A percentile compares a stretch with the other conserved stretches of the same genome.
Conservation (phyloP, 140 eudicot genomes). For the Senecio squalidus region DNA sequence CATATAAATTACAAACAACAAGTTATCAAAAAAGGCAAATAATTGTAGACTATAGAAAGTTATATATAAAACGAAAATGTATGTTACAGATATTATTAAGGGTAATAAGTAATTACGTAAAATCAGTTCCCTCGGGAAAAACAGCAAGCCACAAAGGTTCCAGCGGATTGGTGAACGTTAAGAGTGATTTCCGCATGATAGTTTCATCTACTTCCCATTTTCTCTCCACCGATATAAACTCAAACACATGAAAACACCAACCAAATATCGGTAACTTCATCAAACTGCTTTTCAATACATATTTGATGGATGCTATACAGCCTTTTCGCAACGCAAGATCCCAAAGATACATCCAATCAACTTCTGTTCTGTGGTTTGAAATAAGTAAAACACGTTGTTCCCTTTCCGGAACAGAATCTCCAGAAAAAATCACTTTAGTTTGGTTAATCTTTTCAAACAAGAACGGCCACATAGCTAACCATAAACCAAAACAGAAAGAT, state of each 20-base stretch:
- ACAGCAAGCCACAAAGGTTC: slow-evolving; percentile 83
- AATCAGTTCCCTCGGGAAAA: slow-evolving; percentile 93
- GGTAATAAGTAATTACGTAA: slow-evolving; percentile 45
- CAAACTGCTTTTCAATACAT: slow-evolving; percentile 79
- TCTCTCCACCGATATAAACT: slow-evolving; percentile 77
- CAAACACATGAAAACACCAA: slow-evolving; percentile 80
- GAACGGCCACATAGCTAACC: slow-evolving; percentile 91
- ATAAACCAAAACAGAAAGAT: slow-evolving; percentile 52
- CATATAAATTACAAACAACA: slow-evolving; percentile 10
- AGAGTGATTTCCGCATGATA: slow-evolving; percentile 49
- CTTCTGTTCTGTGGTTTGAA: slow-evolving; percentile 91
- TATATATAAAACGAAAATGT: background rate
- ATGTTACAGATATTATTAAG: too few relatives aligned
- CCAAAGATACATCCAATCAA: slow-evolving; percentile 95
- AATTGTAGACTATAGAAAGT: slow-evolving; percentile 4
- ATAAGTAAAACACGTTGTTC: slow-evolving; percentile 73
- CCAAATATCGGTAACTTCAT: slow-evolving; percentile 82
- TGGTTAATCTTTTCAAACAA: slow-evolving; percentile 74
- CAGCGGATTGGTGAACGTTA: slow-evolving; percentile 36
- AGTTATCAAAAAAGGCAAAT: slow-evolving; percentile 5
- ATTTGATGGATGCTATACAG: slow-evolving; percentile 60
- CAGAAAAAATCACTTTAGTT: slow-evolving; percentile 72
- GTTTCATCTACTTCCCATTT: slow-evolving; percentile 80
- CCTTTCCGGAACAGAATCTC: slow-evolving; percentile 59
- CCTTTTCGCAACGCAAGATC: slow-evolving; percentile 81